These are phyloP conservation scores for Penicillium silybi DNA, from an alignment of 495 filamentous ascomycete species.

Conservation along the genomic window DNA sequence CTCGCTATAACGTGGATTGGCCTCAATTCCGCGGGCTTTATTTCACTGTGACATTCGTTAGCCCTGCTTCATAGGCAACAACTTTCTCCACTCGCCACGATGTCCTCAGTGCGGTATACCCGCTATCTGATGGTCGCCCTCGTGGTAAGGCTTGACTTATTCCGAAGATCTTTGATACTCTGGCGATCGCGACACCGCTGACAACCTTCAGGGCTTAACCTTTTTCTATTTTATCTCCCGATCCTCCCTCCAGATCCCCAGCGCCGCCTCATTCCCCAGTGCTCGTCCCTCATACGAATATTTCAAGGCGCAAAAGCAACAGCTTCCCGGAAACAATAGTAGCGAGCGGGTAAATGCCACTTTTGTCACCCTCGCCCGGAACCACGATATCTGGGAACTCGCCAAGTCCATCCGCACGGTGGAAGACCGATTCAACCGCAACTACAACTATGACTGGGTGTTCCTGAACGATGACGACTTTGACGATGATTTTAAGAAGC, in stretches of 20 bases:
- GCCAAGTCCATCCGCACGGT: conserved; percentile 89
- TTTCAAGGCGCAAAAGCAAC: conserved; percentile 24
- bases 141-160: conserved; percentile 52
- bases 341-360: conserved; percentile 87
- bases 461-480: conserved; percentile 96
- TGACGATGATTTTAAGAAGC: conserved; percentile 84
- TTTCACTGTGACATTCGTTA: conserved; percentile 6
- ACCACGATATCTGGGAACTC: conserved; percentile 93
- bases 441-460: conserved; percentile 98
- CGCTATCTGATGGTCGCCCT: conserved; percentile 88
- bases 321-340: conserved; percentile 44
- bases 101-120: conserved; percentile 69
- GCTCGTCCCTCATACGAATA: conserved; percentile 23
- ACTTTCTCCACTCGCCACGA: conserved; percentile 32
- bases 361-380: conserved; percentile 92
- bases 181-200: not conserved
- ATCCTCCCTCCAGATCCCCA: conserved; percentile 53
- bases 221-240: conserved; percentile 78
- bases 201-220: conserved; percentile 54
- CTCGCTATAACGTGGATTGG: conserved; percentile 7
- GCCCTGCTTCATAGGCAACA: conserved; percentile 3
- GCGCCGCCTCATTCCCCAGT: conserved; percentile 22
- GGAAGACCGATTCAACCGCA: conserved; percentile 94
- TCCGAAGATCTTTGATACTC: not conserved
- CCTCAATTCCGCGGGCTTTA: conserved; percentile 10